Evolutionary conservation across 768 basidiomycete species (phyloP), one percentile per base, ranked within the genome.

Genomic region (Mycena metata): DNA sequence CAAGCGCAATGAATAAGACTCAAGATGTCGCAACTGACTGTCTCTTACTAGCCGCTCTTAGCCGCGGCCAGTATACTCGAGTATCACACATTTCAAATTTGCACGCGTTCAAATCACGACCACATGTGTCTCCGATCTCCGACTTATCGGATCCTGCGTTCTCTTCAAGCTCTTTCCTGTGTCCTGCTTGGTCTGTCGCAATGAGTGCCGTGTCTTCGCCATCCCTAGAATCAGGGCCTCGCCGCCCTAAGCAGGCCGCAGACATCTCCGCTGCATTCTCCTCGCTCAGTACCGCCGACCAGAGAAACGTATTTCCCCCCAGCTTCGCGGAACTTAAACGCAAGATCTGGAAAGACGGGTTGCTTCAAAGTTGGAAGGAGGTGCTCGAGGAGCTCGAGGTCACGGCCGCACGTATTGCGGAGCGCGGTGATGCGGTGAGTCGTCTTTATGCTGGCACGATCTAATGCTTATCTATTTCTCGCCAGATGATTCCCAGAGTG

Each of bases 261-360:
- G 80, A 81, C 9, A 83, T 83, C 24, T 78, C 82, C 0, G 75
- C 76, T 26, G 80, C 83, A 26, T 83, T 83, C 67, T 79, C 82
- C 1, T 78, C 83, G 0, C 73, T 83, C 11, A 80, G 64, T 36
- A 60, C 79, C 1, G 81, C 81, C 30, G 77, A 79, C 45, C 71
- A 78, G 1, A 77, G 76, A 6, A 76, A 76, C 1, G 77, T 76
- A 6, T 83, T 92, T 6, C 90, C 90, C 0, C 73, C 79, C 10
- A 84, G 91, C 0, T 93, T 92, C 67, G 71, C 83, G 0, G 82
- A 84, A 8, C 76, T 94, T 24, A 94, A 95, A 80, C 84, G 83
- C 66, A 75, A 77, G 33, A 66, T 93, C 0, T 86, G 85, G 78
- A 77, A 69, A 10, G 86, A 88, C 12, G 71, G 66, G 4, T 75